These are phyloP conservation scores for Eucalyptus globulus DNA, from an alignment of 345 rosid species.

Conservation along the genomic window DNA sequence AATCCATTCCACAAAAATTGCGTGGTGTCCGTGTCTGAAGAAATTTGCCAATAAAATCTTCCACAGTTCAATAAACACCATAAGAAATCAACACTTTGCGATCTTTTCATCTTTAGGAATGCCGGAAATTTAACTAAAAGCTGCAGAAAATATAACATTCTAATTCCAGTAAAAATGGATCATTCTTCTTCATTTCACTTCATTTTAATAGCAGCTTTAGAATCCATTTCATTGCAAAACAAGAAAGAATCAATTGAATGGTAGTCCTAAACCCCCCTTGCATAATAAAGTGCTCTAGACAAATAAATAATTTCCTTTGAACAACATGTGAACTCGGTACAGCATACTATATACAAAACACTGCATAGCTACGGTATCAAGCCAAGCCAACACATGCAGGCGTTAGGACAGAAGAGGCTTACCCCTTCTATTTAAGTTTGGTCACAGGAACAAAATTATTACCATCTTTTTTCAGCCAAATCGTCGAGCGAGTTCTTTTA, in stretches of 20 bases:
- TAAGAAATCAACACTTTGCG: neutral
- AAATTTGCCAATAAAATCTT: neutral
- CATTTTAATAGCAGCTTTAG: neutral
- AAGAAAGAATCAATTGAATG: neutral
- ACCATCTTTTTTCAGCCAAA: slow-evolving; percentile 56
- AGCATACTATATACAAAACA: neutral
- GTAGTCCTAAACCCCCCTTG: neutral
- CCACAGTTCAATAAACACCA: neutral
- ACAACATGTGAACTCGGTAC: neutral
- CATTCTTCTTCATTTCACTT: neutral
- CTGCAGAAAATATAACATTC: neutral
- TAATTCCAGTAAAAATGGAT: neutral
- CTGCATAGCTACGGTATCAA: neutral
- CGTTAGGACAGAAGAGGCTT: neutral
- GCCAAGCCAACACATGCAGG: neutral
- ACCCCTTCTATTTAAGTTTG: slow-evolving; percentile 4
- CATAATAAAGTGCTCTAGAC: neutral
- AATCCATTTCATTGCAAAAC: neutral
- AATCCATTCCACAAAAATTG: neutral
- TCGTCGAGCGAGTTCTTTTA: slow-evolving; percentile 58
- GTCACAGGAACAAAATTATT: slow-evolving; percentile 27
- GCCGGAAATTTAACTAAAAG: neutral
- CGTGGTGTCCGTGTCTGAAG: neutral
- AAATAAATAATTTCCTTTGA: neutral
- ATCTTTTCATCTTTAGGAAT: neutral